A percentile compares a stretch with the other conserved stretches of the same genome.
These are phyloP conservation scores for Termitomyces sp. DNA, from an alignment of 768 basidiomycete species.

Conservation along the genomic window DNA sequence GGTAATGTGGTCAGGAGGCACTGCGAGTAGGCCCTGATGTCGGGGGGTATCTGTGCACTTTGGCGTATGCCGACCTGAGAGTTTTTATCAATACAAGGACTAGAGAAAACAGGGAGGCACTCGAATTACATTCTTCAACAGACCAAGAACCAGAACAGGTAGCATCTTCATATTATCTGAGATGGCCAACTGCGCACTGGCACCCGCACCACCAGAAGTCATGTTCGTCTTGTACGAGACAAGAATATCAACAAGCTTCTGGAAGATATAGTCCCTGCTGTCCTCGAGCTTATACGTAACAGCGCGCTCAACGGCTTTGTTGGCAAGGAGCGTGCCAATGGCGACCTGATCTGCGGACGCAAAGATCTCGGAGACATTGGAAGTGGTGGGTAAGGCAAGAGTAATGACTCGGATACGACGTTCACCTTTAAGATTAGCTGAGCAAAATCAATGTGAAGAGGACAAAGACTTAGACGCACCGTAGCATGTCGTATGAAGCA, in stretches of 20 bases:
- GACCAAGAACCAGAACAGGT: constrained; percentile 81
- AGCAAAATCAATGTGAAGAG: not conserved
- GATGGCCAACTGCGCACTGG: constrained; percentile 88
- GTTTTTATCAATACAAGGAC: not conserved
- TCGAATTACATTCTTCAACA: constrained; percentile 83
- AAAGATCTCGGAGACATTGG: constrained; percentile 83
- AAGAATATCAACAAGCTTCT: constrained; percentile 81
- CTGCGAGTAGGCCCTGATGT: constrained; percentile 94
- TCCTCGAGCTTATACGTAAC: constrained; percentile 86
- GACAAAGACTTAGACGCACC: constrained; percentile 35
- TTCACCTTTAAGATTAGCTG: constrained; percentile 39
- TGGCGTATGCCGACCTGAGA: constrained; percentile 85
- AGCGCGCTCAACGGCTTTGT: constrained; percentile 89
- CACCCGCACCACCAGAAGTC: constrained; percentile 90
- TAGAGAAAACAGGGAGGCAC: not conserved
- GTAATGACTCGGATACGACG: constrained; percentile 90
- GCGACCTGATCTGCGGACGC: constrained; percentile 89
- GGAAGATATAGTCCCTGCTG: constrained; percentile 76
- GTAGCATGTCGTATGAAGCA: constrained; percentile 91
- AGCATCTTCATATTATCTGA: constrained; percentile 94
- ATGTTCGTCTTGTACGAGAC: constrained; percentile 92
- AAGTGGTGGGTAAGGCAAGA: constrained; percentile 81
- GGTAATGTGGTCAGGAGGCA: constrained; percentile 87
- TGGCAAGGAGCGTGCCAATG: constrained; percentile 75
- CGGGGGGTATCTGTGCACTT: constrained; percentile 95